Conservation (phyloP, 1,139 yeast genomes). For the Yamadazyma atlantica region DNA sequence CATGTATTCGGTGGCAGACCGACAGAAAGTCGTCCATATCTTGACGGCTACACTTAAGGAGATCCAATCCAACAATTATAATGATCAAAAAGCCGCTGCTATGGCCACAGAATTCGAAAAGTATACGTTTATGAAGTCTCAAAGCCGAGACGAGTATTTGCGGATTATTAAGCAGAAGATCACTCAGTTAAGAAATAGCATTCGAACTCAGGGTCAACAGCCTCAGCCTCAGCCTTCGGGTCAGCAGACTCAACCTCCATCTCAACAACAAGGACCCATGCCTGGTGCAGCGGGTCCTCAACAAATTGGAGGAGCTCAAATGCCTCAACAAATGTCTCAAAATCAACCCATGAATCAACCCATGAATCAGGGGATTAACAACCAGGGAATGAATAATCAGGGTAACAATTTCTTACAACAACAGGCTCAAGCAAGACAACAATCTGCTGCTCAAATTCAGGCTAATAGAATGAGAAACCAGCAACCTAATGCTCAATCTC, state of each 20-base stretch:
- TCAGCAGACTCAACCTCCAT: neutral
- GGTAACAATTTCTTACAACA: conserved; percentile 40
- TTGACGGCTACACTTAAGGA: conserved; percentile 41
- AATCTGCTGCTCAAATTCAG: conserved; percentile 36
- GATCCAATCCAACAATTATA: conserved; percentile 35
- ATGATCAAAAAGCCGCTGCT: conserved; percentile 37
- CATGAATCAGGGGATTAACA: neutral
- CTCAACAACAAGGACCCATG: conserved; percentile 1
- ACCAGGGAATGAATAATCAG: neutral
- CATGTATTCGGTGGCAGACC: conserved; percentile 37
- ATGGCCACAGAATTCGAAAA: conserved; percentile 50
- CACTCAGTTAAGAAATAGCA: conserved; percentile 32
- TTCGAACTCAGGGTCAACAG: conserved; percentile 10
- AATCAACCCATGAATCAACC: neutral
- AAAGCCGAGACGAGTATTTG: conserved; percentile 42
- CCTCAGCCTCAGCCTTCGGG: neutral
- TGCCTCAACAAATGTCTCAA: neutral
- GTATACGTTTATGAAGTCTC: conserved; percentile 39
- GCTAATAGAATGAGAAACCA: conserved; percentile 20
- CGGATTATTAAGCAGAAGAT: conserved; percentile 40
- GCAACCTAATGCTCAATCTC: conserved; percentile 9
- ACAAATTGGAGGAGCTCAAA: too few relatives aligned
- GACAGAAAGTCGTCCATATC: conserved; percentile 44
- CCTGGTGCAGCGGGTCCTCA: conserved; percentile 1
- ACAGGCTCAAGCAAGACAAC: conserved; percentile 53